Base-by-base conservation (phyloP, 1,139 yeast species). In the Schwanniomyces etchellsii region DNA sequence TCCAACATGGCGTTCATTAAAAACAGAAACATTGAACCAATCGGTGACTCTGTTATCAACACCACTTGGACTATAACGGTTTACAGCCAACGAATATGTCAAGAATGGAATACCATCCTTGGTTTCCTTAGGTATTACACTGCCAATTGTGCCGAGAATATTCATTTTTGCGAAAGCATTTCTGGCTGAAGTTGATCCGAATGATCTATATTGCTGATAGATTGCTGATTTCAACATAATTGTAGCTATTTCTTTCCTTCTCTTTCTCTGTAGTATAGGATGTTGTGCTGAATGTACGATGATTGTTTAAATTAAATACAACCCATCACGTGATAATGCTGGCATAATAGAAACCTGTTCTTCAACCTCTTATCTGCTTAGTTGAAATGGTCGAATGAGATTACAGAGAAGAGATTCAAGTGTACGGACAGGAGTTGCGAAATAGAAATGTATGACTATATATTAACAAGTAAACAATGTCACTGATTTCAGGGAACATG, bases 71-170 rank as follows among this genome's bases (percentile, higher is more conserved):
- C 48, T 45, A 47, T 42, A 63, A 47, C 57, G 55, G 52, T 62
- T 57, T 21, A 67, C 73, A 9, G 72, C 74, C 37, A 67, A 59
- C 11, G 69, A 57, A 48, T 67, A 67, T 34, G 50, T 55, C 45
- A 64, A 51, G 45, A 56, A 66, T 36, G 60, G 63, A 27, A 40
- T 43, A 23, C 69, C 70, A 33, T 54, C 58, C 34, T 50, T 56
- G 37, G 67, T 56, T 50, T 65, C 71, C 41, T 52, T 60, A 36
- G 52, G 44, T 30, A 55, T 47, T 33, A 66, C 57, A 33, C 39
- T 49, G 12, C 72, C 73, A 14, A 67, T 70, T 17, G 62, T 52
- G 15, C 74, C 74, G 30, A 64, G 45, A 39, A 67, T 51, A 44
- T 58, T 65, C 52, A 63, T 58, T 37, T 57, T 60, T 39, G 74